phyloP scores from a whole-genome alignment of 2,329 filamentous ascomycete species.

The Fusarium sp. region DNA sequence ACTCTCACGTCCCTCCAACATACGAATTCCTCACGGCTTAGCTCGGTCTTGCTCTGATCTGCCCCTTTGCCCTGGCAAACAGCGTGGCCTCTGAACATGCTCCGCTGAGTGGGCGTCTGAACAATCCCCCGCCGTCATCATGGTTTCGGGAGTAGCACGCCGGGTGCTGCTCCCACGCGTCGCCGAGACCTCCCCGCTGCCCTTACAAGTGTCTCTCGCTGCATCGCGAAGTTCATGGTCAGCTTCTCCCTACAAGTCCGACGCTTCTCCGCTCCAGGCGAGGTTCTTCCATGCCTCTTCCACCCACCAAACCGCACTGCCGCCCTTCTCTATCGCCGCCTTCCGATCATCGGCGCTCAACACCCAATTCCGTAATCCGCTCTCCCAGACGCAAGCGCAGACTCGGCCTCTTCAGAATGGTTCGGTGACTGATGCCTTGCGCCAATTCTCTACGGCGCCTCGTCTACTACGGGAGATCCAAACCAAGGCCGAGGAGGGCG shows the following conservation, averaged over 20 bases:
- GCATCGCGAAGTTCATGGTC: conserved; percentile 39
- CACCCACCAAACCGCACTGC: conserved; percentile 35
- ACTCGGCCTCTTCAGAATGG: conserved; percentile 17
- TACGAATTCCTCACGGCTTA: conserved; percentile 7
- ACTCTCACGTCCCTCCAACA: conserved; percentile 23
- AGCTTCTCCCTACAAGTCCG: conserved; percentile 29
- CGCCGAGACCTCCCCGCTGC: conserved; percentile 47
- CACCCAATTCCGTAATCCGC: conserved; percentile 10
- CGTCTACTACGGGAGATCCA: conserved; percentile 39
- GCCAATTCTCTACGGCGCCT: conserved; percentile 47
- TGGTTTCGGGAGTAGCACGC: conserved; percentile 63
- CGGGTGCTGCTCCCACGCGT: conserved; percentile 62
- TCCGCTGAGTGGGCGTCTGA: conserved; percentile 40
- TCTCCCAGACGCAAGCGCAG: conserved; percentile 6
- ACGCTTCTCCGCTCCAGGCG: conserved; percentile 28
- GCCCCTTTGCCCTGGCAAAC: conserved; percentile 17
- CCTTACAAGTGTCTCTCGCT: conserved; percentile 41
- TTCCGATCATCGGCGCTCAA: conserved; percentile 35
- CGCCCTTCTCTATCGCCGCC: conserved; percentile 42
- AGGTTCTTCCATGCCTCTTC: conserved; percentile 34
- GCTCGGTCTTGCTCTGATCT: conserved; percentile 5
- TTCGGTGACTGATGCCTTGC: conserved; percentile 36
- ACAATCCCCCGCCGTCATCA: conserved; percentile 50
- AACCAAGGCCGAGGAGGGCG: conserved; percentile 47
- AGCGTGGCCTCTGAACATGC: conserved; percentile 47